phyloP scores from a whole-genome alignment of 2,329 filamentous ascomycete genomes.

The Bipolaris bicolor region DNA sequence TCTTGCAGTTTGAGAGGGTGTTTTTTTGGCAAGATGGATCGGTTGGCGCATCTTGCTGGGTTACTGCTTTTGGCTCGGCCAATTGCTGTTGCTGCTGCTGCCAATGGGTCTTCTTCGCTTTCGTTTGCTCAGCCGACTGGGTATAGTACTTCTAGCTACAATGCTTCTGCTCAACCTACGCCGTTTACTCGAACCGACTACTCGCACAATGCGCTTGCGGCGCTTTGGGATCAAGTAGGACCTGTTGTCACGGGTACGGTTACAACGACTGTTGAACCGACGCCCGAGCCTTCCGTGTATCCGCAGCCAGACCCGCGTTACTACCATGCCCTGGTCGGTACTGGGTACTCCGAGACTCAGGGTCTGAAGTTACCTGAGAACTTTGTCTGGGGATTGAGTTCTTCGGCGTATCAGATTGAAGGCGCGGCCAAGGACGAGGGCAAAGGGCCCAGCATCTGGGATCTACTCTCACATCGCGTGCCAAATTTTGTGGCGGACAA shows the following conservation, averaged over 20 bases:
- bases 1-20: not conserved
- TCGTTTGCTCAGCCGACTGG: constrained; percentile 43
- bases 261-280: constrained; percentile 52
- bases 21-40: constrained; percentile 27
- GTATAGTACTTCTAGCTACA: constrained; percentile 48
- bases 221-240: constrained; percentile 55
- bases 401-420: constrained; percentile 52
- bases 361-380: constrained; percentile 50
- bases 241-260: constrained; percentile 52
- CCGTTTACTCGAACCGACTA: constrained; percentile 54
- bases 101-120: constrained; percentile 26
- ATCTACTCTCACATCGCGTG: constrained; percentile 51
- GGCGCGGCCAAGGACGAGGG: constrained; percentile 53
- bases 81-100: constrained; percentile 20
- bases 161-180: constrained; percentile 53
- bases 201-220: constrained; percentile 55
- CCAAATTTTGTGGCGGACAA: constrained; percentile 51
- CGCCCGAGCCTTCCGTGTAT: constrained; percentile 51
- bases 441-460: constrained; percentile 54
- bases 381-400: constrained; percentile 53
- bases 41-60: constrained; percentile 20
- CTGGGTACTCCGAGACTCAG: constrained; percentile 40
- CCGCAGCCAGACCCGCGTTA: constrained; percentile 44
- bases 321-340: constrained; percentile 54
- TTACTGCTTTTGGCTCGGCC: constrained; percentile 23